A percentile compares a stretch with the other conserved stretches of the same genome.
Conservation (phyloP, 2,329 filamentous ascomycete species). For the Corynespora cassiicola region DNA sequence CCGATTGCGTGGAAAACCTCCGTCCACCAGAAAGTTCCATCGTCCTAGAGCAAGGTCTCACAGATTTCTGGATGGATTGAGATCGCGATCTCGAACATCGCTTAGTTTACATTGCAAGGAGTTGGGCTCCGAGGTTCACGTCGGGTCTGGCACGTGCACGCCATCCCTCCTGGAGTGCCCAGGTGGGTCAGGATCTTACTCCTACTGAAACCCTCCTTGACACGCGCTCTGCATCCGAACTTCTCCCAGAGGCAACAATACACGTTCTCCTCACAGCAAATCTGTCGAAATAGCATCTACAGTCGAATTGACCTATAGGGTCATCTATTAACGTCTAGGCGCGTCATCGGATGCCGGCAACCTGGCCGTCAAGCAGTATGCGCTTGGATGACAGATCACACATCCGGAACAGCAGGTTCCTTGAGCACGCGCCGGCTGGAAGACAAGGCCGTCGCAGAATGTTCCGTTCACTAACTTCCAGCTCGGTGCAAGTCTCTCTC, state of each 20-base stretch:
- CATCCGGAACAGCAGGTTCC: slow-evolving; percentile 11
- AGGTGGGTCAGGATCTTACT: too few relatives aligned
- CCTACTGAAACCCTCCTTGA: slow-evolving; percentile 36
- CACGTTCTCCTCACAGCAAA: slow-evolving; percentile 15
- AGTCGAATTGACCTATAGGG: slow-evolving; percentile 17
- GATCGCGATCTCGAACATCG: too few relatives aligned
- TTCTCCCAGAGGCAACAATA: slow-evolving; percentile 32
- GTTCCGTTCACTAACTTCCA: slow-evolving; percentile 3
- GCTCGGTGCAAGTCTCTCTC: slow-evolving; percentile 7
- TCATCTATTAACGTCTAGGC: slow-evolving; percentile 11
- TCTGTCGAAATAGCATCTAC: slow-evolving; percentile 17
- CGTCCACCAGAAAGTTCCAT: too few relatives aligned
- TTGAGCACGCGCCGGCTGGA: slow-evolving; percentile 10
- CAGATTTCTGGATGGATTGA: too few relatives aligned
- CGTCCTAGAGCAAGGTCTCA: too few relatives aligned
- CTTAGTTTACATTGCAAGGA: too few relatives aligned
- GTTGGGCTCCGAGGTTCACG: not conserved
- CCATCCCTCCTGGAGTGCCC: too few relatives aligned
- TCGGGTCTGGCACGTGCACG: not conserved
- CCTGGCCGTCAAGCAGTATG: slow-evolving; percentile 8
- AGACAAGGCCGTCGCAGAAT: slow-evolving; percentile 9
- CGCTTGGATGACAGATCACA: slow-evolving; percentile 9
- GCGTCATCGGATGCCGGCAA: slow-evolving; percentile 13
- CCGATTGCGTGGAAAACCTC: too few relatives aligned
- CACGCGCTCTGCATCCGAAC: slow-evolving; percentile 29